Evolutionary conservation across 192 early-diverging fungal species (phyloP), one percentile per base, ranked within the genome.

Genomic region (Piromyces sp.): DNA sequence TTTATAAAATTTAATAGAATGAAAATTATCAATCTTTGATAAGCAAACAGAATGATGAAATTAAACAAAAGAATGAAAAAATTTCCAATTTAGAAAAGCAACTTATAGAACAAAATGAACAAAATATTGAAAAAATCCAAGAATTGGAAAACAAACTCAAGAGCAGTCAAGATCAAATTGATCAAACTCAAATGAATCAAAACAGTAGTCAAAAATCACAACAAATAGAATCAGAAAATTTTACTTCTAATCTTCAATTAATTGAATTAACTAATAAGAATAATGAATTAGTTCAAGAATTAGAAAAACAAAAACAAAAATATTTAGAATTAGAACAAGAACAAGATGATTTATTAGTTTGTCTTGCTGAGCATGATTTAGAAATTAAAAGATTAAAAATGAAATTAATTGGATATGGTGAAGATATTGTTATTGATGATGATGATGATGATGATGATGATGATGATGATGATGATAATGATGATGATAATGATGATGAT

Each of bases 321-420:
- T 29, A 29, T 30, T 16, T 36, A 29, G 28, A 38, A 29, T 30
- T 78, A 81, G 83, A 91, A 84, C 90, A 89, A 80, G 94, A 95
- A 82, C 94, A 94, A 80, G 95, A 96, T 80, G 95, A 97, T 83
- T 83, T 96, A 80, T 86, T 96, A 38, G 91, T 95, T 31, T 94
- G 90, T 80, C 83, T 96, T 82, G 94, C 93, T 4, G 96, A 97
- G 79, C 94, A 95, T 83, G 95, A 96, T 81, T 88, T 89, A 30
- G 88, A 88, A 82, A 88, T 90, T 78, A 89, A 88, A 82, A 85
- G 88, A 31, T 87, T 89, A 83, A 87, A 90, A 22, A 83, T 83
- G 30, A 86, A 85, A 79, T 85, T 93, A 83, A 87, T 87, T 58
- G 84, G 81, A 40, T 86, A 82, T 82, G 82, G 29, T 80, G 82